Evolutionary conservation across 805 yeast genomes (phyloP).

Genomic region (Metschnikowia borealis): DNA sequence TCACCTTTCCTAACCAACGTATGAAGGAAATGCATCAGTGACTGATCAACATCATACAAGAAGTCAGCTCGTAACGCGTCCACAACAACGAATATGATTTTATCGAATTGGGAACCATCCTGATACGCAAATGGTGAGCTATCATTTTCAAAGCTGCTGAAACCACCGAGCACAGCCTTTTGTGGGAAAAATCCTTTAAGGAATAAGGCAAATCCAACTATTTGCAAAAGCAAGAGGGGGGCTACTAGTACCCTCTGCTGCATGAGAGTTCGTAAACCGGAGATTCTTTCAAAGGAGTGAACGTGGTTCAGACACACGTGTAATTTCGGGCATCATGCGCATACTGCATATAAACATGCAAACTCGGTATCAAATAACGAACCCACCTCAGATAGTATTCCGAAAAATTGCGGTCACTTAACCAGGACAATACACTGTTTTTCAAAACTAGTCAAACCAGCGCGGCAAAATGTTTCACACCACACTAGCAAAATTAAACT

Average conservation of each 20-base stretch:
- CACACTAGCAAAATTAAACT: too few species aligned
- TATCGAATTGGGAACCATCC: conserved; percentile 50
- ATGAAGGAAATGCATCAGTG: conserved; percentile 69
- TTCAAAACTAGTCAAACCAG: too few species aligned
- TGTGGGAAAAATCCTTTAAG: conserved; percentile 88
- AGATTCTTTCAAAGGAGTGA: not conserved
- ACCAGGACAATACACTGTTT: too few species aligned
- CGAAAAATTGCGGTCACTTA: too few species aligned
- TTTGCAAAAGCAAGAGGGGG: conserved; percentile 16
- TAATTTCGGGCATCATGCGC: not conserved
- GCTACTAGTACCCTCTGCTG: not conserved
- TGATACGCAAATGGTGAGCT: conserved; percentile 12
- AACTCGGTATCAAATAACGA: too few species aligned
- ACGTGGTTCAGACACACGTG: not conserved
- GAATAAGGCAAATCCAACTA: conserved; percentile 55
- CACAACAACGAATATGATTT: conserved; percentile 75
- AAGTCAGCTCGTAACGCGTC: conserved; percentile 94
- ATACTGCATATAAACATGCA: not conserved
- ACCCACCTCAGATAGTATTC: too few species aligned
- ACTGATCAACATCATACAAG: conserved; percentile 53
- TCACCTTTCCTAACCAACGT: conserved; percentile 55
- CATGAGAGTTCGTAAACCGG: not conserved
- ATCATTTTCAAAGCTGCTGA: conserved; percentile 28
- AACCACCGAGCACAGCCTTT: conserved; percentile 71
- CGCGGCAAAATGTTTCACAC: too few species aligned